These are phyloP conservation scores for Magnolia officinalis DNA, from an alignment of 164 flowering plant species.

Conservation along the genomic window DNA sequence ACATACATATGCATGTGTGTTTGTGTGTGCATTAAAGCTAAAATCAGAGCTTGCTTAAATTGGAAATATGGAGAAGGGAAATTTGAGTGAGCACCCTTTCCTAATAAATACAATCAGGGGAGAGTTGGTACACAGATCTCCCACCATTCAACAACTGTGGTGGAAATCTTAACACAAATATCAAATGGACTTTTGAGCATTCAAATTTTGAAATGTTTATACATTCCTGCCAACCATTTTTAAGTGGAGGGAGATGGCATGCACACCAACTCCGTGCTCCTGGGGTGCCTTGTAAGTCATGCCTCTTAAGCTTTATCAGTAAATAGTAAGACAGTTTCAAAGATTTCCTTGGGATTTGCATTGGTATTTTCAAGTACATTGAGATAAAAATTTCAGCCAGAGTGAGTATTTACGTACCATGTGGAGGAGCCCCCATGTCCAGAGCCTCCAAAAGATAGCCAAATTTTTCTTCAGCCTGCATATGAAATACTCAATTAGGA, in stretches of 20 bases:
- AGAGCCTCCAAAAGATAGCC: slow-evolving; percentile 92
- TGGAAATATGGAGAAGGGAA: too few species aligned
- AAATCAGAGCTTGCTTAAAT: too few species aligned
- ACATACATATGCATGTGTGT: too few species aligned
- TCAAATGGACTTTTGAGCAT: too few species aligned
- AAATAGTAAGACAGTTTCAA: not conserved
- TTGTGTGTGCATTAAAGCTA: too few species aligned
- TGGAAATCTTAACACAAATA: too few species aligned
- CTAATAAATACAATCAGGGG: too few species aligned
- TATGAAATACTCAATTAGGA: not conserved
- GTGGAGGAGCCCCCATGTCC: slow-evolving; percentile 99
- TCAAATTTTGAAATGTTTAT: too few species aligned
- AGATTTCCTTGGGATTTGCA: not conserved
- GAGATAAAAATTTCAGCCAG: not conserved
- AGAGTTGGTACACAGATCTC: too few species aligned
- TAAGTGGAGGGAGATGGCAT: not conserved
- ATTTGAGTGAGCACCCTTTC: too few species aligned
- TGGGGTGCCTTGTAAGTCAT: not conserved
- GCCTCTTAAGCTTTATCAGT: not conserved
- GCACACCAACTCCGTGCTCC: not conserved
- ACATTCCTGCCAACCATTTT: too few species aligned
- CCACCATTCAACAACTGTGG: too few species aligned
- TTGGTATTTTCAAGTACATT: not conserved
- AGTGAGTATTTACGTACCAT: slow-evolving; percentile 46
- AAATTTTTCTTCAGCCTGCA: slow-evolving; percentile 93